Evolutionary conservation across 2,329 filamentous ascomycete species (phyloP), one percentile per base, ranked within the genome.

Genomic region (Neonectria sp.): DNA sequence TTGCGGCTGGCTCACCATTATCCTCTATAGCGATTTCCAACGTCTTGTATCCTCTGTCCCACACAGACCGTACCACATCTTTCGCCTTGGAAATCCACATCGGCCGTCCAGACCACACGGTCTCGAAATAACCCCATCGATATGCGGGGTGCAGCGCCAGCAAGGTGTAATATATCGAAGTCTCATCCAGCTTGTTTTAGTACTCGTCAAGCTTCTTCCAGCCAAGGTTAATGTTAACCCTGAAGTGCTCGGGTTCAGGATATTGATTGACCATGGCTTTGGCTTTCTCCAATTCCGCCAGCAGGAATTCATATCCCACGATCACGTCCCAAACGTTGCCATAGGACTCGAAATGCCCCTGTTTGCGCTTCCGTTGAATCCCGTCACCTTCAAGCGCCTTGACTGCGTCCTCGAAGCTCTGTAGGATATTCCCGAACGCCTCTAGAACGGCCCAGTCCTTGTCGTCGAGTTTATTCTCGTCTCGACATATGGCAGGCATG

Each of bases 341-440:
- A 49, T 67, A 68, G 8, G 60, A 67, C 12, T 64, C 64, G 13
- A 46, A 17, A 51, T 51, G 69, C 8, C 69, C 67, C n/a, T 40
- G 21, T 21, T 21, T 21, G 2, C 21, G 21, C 21, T 21, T 21
- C 21, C 21, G 21, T 21, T 21, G 21, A n/a, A 40, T 69, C 66
- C 25, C 64, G 56, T 69, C 63, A 13, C 67, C 69, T 55, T 71
- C 67, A 24, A 71, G 60, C 17, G 55, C 67, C 55, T 64, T 67
- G 25, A 69, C 59, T 6, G 58, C 59, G 49, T 63, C 55, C 35
- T 70, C 65, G 27, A 61, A 68, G 49, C 33, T 60, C 8, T 48
- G 25, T 6, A 71, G 53, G 33, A 69, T n/a, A 31, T 51, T 55
- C 9, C 29, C 57, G 15, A 71, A 25, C 17, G 60, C 55, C 24